A percentile compares a stretch with the other conserved stretches of the same genome.
Conservation (phyloP, 2,329 filamentous ascomycete genomes). For the Colletotrichum truncatum region DNA sequence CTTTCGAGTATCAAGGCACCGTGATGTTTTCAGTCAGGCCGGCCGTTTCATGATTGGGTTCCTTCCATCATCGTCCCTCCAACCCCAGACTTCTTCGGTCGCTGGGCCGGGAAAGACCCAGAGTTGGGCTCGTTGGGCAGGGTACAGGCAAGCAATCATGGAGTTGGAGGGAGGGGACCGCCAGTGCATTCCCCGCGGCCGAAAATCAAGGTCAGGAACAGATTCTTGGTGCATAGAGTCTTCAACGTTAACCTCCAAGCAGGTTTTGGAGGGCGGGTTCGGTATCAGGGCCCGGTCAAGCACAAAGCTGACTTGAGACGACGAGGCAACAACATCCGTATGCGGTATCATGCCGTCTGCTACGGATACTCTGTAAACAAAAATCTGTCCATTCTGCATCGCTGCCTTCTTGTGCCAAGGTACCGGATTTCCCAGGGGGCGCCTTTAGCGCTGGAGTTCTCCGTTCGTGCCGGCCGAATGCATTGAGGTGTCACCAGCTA, state of each 20-base stretch:
- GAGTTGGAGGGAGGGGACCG: not conserved
- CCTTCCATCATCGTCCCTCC: constrained; percentile 5
- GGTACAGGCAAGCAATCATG: constrained; percentile 6
- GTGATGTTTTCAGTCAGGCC: constrained; percentile 10
- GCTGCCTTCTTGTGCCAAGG: not conserved
- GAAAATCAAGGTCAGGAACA: constrained; percentile 1
- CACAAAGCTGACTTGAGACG: too few species aligned
- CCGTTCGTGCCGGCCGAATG: not conserved
- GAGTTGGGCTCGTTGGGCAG: constrained; percentile 4
- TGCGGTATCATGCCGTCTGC: too few species aligned
- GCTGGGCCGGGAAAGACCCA: constrained; percentile 17
- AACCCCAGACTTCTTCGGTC: constrained; percentile 18
- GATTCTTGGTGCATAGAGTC: not conserved
- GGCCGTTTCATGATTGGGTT: constrained; percentile 14
- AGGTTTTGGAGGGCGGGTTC: too few species aligned
- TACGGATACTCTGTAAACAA: too few species aligned
- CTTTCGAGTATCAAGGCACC: not conserved
- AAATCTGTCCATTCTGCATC: too few species aligned
- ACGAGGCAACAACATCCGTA: too few species aligned
- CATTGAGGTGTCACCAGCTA: not conserved
- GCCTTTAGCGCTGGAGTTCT: not conserved
- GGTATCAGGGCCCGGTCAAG: too few species aligned
- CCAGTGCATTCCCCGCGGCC: too few species aligned
- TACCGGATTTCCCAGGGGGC: not conserved
- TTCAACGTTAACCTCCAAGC: too few species aligned